phyloP scores from a whole-genome alignment of 2,329 filamentous ascomycete genomes.

The Fusarium nodosum region DNA sequence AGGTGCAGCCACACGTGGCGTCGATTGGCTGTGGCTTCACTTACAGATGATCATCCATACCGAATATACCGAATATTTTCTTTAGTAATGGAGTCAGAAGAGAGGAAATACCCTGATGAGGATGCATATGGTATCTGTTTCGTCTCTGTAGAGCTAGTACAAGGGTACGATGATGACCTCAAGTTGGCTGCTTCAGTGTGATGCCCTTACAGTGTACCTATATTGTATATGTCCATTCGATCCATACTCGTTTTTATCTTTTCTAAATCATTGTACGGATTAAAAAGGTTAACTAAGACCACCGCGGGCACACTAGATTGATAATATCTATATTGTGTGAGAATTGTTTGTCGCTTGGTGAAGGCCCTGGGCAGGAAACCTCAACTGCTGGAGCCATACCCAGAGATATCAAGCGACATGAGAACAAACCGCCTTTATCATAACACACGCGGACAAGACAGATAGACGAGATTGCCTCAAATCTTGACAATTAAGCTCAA shows the following conservation, averaged over 20 bases:
- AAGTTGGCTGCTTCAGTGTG: neutral
- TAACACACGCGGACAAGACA: neutral
- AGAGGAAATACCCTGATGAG: neutral
- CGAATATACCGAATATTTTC: neutral
- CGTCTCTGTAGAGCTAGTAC: neutral
- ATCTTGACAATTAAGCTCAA: neutral
- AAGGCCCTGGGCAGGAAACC: neutral
- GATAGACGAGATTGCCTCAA: neutral
- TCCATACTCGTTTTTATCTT: no score
- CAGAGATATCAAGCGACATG: neutral
- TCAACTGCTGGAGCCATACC: neutral
- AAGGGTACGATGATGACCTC: neutral
- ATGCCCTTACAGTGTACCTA: neutral
- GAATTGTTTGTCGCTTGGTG: neutral
- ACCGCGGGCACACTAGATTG: accelerated
- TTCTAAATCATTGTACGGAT: neutral
- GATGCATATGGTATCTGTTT: no score
- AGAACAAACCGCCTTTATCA: neutral
- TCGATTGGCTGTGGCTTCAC: conserved; percentile 51
- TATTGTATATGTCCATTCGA: neutral
- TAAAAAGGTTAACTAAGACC: no score
- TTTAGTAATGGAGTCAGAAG: neutral
- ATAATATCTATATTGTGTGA: neutral
- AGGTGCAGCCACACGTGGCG: conserved; percentile 27
- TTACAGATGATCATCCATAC: conserved; percentile 6